Evolutionary conservation across 345 rosid species (phyloP), one percentile per base, ranked within the genome.

Genomic region (Eucalyptus melliodora): DNA sequence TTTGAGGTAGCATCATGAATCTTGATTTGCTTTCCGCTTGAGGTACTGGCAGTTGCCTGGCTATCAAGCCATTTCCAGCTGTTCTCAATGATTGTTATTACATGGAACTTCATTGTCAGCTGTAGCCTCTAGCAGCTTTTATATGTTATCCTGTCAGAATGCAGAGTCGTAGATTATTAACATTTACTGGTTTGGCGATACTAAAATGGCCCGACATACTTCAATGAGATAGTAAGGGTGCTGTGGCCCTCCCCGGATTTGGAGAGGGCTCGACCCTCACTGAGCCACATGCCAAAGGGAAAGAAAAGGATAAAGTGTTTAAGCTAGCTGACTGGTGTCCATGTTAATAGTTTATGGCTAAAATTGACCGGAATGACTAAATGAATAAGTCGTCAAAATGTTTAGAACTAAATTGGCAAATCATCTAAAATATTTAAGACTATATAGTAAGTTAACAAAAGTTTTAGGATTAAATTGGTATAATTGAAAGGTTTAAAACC

Each of bases 271-370:
- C 3, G 45, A 44, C 45, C 45, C 45, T 44, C 0, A 0, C 0
- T 14, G 51, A 50, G 51, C 50, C 50, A 50, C 51, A 50, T 50
- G 6, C 16, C 51, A 50, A 50, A 50, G 51, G 2, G 51, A 50
- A 50, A 50, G 51, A 50, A 50, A 50, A 50, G 51, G 51, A 5
- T 50, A 50, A 50, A 50, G 51, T 5, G 51, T 50, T 12, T 50
- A 50, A 50, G 51, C 6, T 14, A 1, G 51, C 16, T 2, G 6
- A 50, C 51, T 0, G 0, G 0, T 14, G 16, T 50, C 6, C 51
- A 50, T 0, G 3, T 50, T 0, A 50, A 4, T 21, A 1, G 3
- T 50, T 50, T 50, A 50, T 50, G 19, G 53, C 19, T 16, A 50
- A 50, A 50, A 50, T 50, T 50, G 3, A 50, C 8, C 19, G 3